Base-by-base conservation (phyloP, 1,139 yeast species). In the Entelexis paramagnoliae region DNA sequence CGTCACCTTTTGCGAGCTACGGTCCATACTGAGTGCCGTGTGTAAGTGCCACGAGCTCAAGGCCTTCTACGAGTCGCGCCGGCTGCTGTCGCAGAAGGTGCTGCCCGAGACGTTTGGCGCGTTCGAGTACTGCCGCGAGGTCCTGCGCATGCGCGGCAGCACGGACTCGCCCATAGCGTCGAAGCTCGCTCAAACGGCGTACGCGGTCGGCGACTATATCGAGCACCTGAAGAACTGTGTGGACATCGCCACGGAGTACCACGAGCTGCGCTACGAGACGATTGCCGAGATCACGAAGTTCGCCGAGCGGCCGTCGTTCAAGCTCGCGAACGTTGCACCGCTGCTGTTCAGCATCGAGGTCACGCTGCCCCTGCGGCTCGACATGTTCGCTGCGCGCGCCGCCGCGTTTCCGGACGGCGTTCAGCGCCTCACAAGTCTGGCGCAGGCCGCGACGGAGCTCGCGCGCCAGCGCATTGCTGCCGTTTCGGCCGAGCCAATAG, bases 101-200 rank as follows among this genome's bases (percentile, higher is more conserved):
- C 33, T 53, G 11, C 49, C 51, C 2, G 54, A 46, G 20, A 14
- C 46, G 8, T 11, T 39, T 13, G 42, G 13, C 14, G 51, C 50
- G 11, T 48, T 46, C 17, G 54, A 49, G 30, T 38, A 28, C 43
- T 51, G 52, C 33, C 48, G 46, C n/a, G 32, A 46, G 11, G 40
- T 33, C 5, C 29, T 53, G 26, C 17, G 33, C 16, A 30, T 32
- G 35, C 39, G 43, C 29, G 56, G 56, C 3, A 48, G 52, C 26
- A 44, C 48, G 7, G 41, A 53, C n/a, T 33, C 52, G 2, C 54
- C 56, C 11, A 29, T 44, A 2, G 54, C 54, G 2, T 33, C 52
- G 4, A 53, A 51, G 24, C 49, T 53, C 2, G 52, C 50, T 1
- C 32, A 14, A 16, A 29, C 42, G 20, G 54, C 56, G 9, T 43